phyloP scores from a whole-genome alignment of 768 basidiomycete species.

The Psilocybe cubensis region DNA sequence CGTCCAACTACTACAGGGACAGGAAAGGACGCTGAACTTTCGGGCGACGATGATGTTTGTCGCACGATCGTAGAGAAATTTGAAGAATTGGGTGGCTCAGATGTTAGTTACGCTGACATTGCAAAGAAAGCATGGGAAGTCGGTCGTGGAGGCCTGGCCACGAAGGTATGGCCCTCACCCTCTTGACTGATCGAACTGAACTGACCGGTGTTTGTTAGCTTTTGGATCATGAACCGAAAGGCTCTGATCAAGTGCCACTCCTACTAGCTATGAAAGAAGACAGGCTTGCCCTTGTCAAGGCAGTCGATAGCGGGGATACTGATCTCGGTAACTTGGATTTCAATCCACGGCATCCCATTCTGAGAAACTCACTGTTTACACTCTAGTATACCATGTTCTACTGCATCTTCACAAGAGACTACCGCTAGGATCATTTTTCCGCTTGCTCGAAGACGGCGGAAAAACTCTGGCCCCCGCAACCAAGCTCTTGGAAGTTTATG shows the following conservation, averaged over 20 bases:
- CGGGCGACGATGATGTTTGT: constrained; percentile 80
- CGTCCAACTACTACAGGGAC: constrained; percentile 58
- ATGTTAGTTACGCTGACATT: constrained; percentile 93
- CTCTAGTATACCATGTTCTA: constrained; percentile 90
- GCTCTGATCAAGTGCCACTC: constrained; percentile 93
- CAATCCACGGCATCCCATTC: background rate
- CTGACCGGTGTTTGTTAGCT: constrained; percentile 48
- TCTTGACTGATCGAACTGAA: background rate
- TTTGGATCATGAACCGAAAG: constrained; percentile 87
- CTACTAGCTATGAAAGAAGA: constrained; percentile 95
- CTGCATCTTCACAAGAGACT: constrained; percentile 84
- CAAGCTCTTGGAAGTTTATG: constrained; percentile 86
- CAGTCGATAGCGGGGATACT: constrained; percentile 93
- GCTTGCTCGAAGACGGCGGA: constrained; percentile 90
- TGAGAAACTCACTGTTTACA: background rate
- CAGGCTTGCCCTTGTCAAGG: constrained; percentile 81
- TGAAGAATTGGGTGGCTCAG: constrained; percentile 72
- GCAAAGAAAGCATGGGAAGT: constrained; percentile 93
- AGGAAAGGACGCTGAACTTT: constrained; percentile 56
- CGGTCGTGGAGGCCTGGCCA: constrained; percentile 79
- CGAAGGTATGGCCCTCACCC: constrained; percentile 58
- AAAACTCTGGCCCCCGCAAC: constrained; percentile 73
- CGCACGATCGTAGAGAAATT: constrained; percentile 89
- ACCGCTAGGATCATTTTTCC: constrained; percentile 91
- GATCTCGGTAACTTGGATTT: constrained; percentile 71